Evolutionary conservation across 140 eudicot genomes (phyloP).

Genomic region (Ambrosia hybrid): DNA sequence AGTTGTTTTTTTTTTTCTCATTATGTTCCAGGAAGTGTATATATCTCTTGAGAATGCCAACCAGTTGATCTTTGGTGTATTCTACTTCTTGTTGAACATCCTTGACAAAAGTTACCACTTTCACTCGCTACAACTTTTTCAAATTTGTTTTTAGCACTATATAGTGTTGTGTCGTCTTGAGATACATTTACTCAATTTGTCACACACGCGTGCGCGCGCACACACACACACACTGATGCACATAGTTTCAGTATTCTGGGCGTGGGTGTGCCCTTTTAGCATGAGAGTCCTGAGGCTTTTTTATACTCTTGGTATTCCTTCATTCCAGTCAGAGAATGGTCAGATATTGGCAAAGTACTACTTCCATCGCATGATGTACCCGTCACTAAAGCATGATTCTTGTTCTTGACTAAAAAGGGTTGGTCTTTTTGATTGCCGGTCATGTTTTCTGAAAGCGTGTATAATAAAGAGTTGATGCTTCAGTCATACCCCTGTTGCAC

Average conservation of each 20-base stretch:
- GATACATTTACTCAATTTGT: constrained; percentile 7
- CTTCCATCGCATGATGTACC: constrained; percentile 18
- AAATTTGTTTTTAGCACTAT: constrained; percentile 20
- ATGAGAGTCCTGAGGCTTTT: constrained; percentile 16
- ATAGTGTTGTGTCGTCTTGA: neutral
- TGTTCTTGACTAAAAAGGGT: constrained; percentile 5
- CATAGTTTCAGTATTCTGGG: constrained; percentile 10
- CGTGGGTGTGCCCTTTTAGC: constrained; percentile 13
- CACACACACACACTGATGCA: constrained; percentile 22
- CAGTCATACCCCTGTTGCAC: constrained; percentile 4
- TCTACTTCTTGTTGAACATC: constrained; percentile 34
- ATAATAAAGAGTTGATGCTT: constrained; percentile 31
- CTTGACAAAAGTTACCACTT: constrained; percentile 25
- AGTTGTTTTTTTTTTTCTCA: constrained; percentile 5
- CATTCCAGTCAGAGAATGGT: constrained; percentile 20
- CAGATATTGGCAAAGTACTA: constrained; percentile 21
- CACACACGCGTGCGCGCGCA: neutral
- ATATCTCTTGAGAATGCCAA: constrained; percentile 34
- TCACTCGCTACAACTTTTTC: constrained; percentile 13
- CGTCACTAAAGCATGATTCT: constrained; percentile 15
- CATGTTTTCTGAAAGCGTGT: constrained; percentile 28
- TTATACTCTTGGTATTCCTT: constrained; percentile 10
- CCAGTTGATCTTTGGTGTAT: constrained; percentile 29
- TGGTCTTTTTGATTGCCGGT: constrained; percentile 21
- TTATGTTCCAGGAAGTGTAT: constrained; percentile 26